A percentile compares a stretch with the other conserved stretches of the same genome.
Conservation (phyloP, 2,329 filamentous ascomycete species). For the Penicillium oxalicum region DNA sequence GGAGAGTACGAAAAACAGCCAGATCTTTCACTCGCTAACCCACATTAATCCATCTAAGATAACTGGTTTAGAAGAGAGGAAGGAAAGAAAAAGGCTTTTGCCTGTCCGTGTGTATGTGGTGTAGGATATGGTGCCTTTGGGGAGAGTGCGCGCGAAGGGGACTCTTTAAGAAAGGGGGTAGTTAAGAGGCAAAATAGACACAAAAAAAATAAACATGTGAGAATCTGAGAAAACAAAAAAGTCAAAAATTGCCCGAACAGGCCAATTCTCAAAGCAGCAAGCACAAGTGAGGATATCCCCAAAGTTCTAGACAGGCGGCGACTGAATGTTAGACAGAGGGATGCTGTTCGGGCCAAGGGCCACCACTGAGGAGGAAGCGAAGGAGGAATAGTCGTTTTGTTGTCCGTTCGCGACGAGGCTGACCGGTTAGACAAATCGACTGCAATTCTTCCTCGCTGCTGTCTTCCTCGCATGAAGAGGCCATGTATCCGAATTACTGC, state of each 20-base stretch:
- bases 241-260: constrained; percentile 6
- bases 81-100: constrained; percentile 11
- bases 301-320: too few species aligned
- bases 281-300: not conserved
- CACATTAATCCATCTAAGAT: constrained; percentile 21
- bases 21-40: constrained; percentile 2
- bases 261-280: constrained; percentile 6
- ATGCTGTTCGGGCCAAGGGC: not conserved
- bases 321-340: not conserved
- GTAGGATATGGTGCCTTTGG: constrained; percentile 13
- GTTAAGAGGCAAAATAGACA: constrained; percentile 23
- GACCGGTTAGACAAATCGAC: constrained; percentile 5
- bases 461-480: constrained; percentile 2
- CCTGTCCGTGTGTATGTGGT: constrained; percentile 23
- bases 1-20: constrained; percentile 10
- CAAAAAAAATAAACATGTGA: constrained; percentile 22
- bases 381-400: constrained; percentile 1
- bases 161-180: constrained; percentile 20
- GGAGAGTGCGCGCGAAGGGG: constrained; percentile 24
- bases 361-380: not conserved
- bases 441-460: not conserved
- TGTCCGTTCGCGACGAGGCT: constrained; percentile 9
- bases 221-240: constrained; percentile 20
- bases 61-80: constrained; percentile 12
- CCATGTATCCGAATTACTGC: constrained; percentile 3